Percentiles rank a stretch among this genome's conserved stretches.
Conservation (phyloP, 163 green algal genomes). For the Chloroidium sp. region DNA sequence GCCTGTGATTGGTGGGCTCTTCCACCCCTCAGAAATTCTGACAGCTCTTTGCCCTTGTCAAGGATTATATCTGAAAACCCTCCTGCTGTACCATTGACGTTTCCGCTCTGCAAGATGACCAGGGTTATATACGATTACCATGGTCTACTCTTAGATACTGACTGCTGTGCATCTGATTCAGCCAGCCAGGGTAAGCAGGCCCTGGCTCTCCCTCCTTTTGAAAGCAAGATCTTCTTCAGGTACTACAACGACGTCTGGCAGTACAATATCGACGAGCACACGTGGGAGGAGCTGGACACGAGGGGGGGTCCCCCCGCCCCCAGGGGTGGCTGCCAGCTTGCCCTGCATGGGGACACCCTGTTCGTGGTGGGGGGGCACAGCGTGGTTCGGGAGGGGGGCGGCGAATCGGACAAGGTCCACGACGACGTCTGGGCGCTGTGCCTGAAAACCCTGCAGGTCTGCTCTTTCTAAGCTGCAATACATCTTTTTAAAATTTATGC, state of each 20-base stretch:
- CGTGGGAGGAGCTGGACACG: slow-evolving; percentile 55
- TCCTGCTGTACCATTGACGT: too few species aligned
- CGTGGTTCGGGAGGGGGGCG: slow-evolving; percentile 37
- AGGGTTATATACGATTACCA: too few species aligned
- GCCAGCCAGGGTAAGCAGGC: too few species aligned
- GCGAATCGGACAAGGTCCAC: slow-evolving; percentile 73
- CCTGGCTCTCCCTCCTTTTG: background rate
- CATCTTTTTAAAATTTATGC: slow-evolving; percentile 8
- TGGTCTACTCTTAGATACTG: too few species aligned
- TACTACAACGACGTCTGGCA: slow-evolving; percentile 96
- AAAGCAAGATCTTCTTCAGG: slow-evolving; percentile 22
- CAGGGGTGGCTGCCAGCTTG: slow-evolving; percentile 37
- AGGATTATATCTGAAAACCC: too few species aligned
- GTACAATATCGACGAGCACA: slow-evolving; percentile 69
- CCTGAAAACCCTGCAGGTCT: slow-evolving; percentile 24
- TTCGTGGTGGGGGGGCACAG: slow-evolving; percentile 42
- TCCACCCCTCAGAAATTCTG: too few species aligned
- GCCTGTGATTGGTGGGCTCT: too few species aligned
- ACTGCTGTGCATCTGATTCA: too few species aligned
- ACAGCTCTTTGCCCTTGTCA: too few species aligned
- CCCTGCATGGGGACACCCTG: slow-evolving; percentile 33
- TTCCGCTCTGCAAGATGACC: too few species aligned
- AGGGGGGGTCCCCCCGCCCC: slow-evolving; percentile 19
- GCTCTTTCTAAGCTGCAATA: too few species aligned
- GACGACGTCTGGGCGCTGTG: slow-evolving; percentile 88